A percentile compares a stretch with the other conserved stretches of the same genome.
phyloP scores from a whole-genome alignment of 768 basidiomycete genomes.

The Termitomyces sp. region DNA sequence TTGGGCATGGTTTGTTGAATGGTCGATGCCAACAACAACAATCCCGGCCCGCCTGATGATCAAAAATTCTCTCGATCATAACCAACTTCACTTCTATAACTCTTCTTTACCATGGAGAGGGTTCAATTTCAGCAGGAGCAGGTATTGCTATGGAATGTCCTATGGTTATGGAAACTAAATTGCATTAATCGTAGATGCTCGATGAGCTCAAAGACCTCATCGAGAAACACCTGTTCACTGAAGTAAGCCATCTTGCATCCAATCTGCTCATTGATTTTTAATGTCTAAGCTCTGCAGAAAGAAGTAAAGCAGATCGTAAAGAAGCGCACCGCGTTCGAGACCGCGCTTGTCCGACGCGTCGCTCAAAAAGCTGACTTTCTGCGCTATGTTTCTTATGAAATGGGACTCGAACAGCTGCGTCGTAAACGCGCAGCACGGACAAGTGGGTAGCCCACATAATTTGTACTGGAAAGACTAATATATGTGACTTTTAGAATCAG shows the following conservation, averaged over 20 bases:
- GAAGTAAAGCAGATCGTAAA: slow-evolving; percentile 86
- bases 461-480: slow-evolving; percentile 1
- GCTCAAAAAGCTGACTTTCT: slow-evolving; percentile 87
- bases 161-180: slow-evolving; percentile 9
- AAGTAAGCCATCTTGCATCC: slow-evolving; percentile 41
- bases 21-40: slow-evolving; percentile 11
- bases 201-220: slow-evolving; percentile 91
- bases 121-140: slow-evolving; percentile 94
- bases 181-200: slow-evolving; percentile 65
- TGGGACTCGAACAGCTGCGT: slow-evolving; percentile 78
- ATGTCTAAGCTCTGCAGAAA: slow-evolving; percentile 38
- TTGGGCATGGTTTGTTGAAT: slow-evolving; percentile 45
- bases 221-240: slow-evolving; percentile 80
- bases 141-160: slow-evolving; percentile 29
- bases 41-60: slow-evolving; percentile 15
- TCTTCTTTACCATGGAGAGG: slow-evolving; percentile 67
- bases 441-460: slow-evolving; percentile 40
- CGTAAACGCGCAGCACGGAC: slow-evolving; percentile 71
- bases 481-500: slow-evolving; percentile 31
- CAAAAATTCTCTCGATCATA: slow-evolving; percentile 11
- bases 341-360: slow-evolving; percentile 75
- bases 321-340: slow-evolving; percentile 82
- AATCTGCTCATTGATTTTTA: background rate
- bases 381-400: slow-evolving; percentile 91
- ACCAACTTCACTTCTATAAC: slow-evolving; percentile 2